These are phyloP conservation scores for Populus deltoides DNA, from an alignment of 345 rosid genomes.

Conservation along the genomic window DNA sequence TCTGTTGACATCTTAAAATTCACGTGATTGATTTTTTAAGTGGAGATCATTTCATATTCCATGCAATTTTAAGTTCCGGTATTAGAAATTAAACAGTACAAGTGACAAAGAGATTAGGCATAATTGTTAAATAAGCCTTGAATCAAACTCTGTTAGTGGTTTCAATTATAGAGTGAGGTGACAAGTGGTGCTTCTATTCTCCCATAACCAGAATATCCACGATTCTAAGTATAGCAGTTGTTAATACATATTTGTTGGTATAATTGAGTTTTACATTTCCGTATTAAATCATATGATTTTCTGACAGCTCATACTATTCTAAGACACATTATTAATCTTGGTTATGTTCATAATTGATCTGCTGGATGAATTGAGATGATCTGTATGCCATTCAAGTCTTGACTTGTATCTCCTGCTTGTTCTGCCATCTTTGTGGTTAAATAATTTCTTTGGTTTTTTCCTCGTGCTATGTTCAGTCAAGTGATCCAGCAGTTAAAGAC, in stretches of 20 bases:
- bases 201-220: background rate
- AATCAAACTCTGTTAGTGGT: background rate
- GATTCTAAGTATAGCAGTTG: background rate
- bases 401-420: background rate
- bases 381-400: background rate
- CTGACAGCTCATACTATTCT: background rate
- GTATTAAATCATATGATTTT: background rate
- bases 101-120: background rate
- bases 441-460: background rate
- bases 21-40: background rate
- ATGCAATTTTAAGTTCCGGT: background rate
- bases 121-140: background rate
- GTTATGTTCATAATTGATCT: background rate
- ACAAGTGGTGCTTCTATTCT: background rate
- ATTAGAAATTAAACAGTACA: background rate
- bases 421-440: background rate
- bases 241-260: background rate
- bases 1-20: background rate
- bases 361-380: background rate
- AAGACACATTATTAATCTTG: background rate
- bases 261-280: background rate
- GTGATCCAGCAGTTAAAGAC: slow-evolving; percentile 71
- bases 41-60: background rate
- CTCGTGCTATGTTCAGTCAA: slow-evolving; percentile 49
- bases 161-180: background rate